Evolutionary conservation across 140 eudicot species (phyloP), one percentile per base, ranked within the genome.

Genomic region (Flaveria floridana): DNA sequence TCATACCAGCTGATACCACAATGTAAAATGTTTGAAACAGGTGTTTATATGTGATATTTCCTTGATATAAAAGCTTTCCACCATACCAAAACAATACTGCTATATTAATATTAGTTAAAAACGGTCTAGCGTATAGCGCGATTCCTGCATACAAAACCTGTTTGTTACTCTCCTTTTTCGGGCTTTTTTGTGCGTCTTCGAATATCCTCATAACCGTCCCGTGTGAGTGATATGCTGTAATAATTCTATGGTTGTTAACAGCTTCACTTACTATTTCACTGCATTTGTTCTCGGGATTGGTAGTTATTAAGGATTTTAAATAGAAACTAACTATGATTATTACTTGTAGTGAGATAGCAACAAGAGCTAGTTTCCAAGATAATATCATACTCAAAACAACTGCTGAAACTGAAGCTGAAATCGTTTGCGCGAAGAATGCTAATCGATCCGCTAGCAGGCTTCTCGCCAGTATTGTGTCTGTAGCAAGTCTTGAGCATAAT

Each of bases 51-150:
- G 71, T 30, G 5, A 86, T 63, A 10, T 55, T 37, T 42, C 85
- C 78, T 0, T 81, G 55, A 48, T 18, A n/a, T n/a, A 86, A 7
- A 15, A 86, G 86, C 50, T 48, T 84, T 47, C 91, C 91, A 4
- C 91, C 91, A n/a, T 86, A 86, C 86, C 86, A 84, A 48, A 72
- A 86, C 11, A 73, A 59, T 28, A 86, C 13, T 2, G 83, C 77
- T 4, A 69, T 6, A n/a, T 61, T 67, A 25, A 59, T 12, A 7
- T 46, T 34, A 3, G 56, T 74, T 7, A 86, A 41, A 50, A 80
- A 83, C 14, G 69, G 83, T 25, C 85, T 62, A 19, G 64, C 62
- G 11, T 58, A 66, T 19, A 80, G 41, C 1, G 77, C 84, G 16
- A 76, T 12, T 16, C 82, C 87, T 2, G 83, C 65, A 26, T 71